A percentile compares a stretch with the other conserved stretches of the same genome.
These are phyloP conservation scores for Fraxinus anomala DNA, from an alignment of 257 asterid species.

Conservation along the genomic window DNA sequence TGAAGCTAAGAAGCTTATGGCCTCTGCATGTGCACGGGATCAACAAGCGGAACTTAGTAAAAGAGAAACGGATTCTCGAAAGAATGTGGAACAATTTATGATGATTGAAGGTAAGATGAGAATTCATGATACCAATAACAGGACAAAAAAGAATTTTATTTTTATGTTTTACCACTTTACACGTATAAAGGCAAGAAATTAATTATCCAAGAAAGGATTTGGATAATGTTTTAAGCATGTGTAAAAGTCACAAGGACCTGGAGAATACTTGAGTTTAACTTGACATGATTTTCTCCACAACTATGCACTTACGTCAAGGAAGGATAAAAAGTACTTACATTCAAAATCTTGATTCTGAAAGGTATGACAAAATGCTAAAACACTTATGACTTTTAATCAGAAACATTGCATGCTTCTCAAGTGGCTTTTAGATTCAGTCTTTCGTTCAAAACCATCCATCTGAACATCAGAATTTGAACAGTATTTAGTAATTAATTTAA, in stretches of 20 bases:
- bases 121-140: background rate
- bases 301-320: background rate
- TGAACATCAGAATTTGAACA: background rate
- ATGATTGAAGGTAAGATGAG: conserved; percentile 45
- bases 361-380: background rate
- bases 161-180: background rate
- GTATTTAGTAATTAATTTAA: background rate
- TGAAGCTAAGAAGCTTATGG: conserved; percentile 8
- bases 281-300: background rate
- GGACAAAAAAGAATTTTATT: background rate
- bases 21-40: background rate
- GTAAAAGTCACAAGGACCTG: conserved; percentile 37
- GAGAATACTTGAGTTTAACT: conserved; percentile 13
- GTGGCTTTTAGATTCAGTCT: background rate
- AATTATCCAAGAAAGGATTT: conserved; percentile 19
- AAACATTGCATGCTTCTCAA: background rate
- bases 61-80: conserved; percentile 30
- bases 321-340: background rate
- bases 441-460: background rate
- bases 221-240: conserved; percentile 46
- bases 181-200: background rate
- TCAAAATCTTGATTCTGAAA: background rate
- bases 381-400: background rate
- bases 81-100: conserved; percentile 44
- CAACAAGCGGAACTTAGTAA: conserved; percentile 21